A percentile compares a stretch with the other conserved stretches of the same genome.
phyloP scores from a whole-genome alignment of 2,329 filamentous ascomycete genomes.

The Diaporthe helianthi region DNA sequence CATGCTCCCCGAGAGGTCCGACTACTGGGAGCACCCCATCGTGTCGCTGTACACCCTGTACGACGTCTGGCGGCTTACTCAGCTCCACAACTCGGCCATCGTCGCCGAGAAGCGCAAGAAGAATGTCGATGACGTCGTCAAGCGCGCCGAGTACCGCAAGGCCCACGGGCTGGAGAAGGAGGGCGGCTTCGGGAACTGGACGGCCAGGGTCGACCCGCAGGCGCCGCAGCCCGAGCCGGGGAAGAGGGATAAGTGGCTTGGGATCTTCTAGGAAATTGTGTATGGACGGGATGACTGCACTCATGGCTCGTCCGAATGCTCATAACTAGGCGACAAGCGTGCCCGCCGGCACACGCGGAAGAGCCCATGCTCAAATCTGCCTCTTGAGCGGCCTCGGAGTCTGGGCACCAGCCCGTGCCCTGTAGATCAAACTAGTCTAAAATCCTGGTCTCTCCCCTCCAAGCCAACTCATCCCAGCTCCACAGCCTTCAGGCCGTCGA shows the following conservation, averaged over 20 bases:
- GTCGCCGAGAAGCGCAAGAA: slow-evolving; percentile 75
- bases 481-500: slow-evolving; percentile 80
- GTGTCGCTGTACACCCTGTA: slow-evolving; percentile 69
- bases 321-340: not conserved
- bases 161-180: slow-evolving; percentile 80
- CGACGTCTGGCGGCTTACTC: slow-evolving; percentile 79
- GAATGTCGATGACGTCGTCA: slow-evolving; percentile 84
- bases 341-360: not conserved
- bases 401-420: not conserved
- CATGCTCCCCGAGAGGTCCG: slow-evolving; percentile 74
- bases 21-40: slow-evolving; percentile 74
- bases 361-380: not conserved
- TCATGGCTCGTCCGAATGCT: not conserved
- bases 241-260: slow-evolving; percentile 66
- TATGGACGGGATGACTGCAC: not conserved
- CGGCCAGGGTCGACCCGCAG: slow-evolving; percentile 35
- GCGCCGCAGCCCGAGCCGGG: slow-evolving; percentile 42
- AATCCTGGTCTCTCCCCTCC: slow-evolving; percentile 27
- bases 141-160: slow-evolving; percentile 84
- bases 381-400: not conserved
- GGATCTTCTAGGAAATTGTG: slow-evolving; percentile 69
- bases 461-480: slow-evolving; percentile 61
- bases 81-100: slow-evolving; percentile 71
- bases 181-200: slow-evolving; percentile 54
- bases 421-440: slow-evolving; percentile 26